Base-by-base conservation (phyloP, 352 stramenopile genomes). In the Phytophthora kernoviae region DNA sequence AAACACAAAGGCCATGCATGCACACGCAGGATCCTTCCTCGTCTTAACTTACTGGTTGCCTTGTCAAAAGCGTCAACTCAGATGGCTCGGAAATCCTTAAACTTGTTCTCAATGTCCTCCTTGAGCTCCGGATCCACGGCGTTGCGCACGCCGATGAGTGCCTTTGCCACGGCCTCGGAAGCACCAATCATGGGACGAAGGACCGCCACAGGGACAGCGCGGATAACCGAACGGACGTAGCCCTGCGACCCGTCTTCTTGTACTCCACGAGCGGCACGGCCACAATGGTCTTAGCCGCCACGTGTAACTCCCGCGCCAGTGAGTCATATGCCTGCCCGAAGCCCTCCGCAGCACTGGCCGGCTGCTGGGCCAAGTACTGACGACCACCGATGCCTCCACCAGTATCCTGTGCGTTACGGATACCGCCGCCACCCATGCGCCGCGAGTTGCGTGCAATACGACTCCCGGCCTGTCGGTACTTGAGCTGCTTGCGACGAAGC, bases 91-190 rank as follows among this genome's bases (percentile, higher is more conserved):
- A 93, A 90, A 72, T 96, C 85, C 79, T 96, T 96, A 56, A 95
- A 96, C 70, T 96, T 96, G 71, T 96, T 96, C 72, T 94, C 84
- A 42, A 96, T 93, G 63, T 96, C 86, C 56, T 96, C 87, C 62
- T 93, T 96, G 37, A 95, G 75, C 65, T 96, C 87, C 30, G 87
- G 87, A 51, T 95, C 86, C 48, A 96, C 86, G 3, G 81, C 83
- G 53, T 96, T 96, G 59, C 87, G 85, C 17, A 94, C 86, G 14
- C 87, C 87, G 50, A 95, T 94, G 12, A 96, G 67, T 48, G 87
- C 86, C 54, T 93, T 93, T 37, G 87, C 91, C 55, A 96, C 59
- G 42, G 87, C 87, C 54, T 96, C 87, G 0, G 84, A 93, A 5
- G 87, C 87, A 21, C 87, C 87, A 26, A 96, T 96, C 87, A 96